Evolutionary conservation across 2,329 filamentous ascomycete genomes (phyloP).

Genomic region (Botryosphaeria agaves): DNA sequence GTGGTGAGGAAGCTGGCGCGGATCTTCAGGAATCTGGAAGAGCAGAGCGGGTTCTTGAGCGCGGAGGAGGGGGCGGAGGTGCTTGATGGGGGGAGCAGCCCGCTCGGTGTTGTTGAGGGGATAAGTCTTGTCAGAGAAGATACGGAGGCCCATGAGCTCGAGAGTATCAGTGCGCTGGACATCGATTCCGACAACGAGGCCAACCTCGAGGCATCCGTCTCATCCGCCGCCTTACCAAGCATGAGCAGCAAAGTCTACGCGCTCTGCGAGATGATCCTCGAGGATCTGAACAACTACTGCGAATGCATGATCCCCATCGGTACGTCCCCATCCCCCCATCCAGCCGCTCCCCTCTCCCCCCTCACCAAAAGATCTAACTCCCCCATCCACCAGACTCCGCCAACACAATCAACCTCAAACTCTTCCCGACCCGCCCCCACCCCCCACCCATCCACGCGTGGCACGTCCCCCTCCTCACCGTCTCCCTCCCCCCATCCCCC

Average conservation of each 20-base stretch:
- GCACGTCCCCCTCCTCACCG: slow-evolving; percentile 72
- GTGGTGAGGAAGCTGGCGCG: slow-evolving; percentile 75
- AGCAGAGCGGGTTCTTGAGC: slow-evolving; percentile 73
- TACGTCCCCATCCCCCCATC: slow-evolving; percentile 25
- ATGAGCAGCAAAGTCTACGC: slow-evolving; percentile 33
- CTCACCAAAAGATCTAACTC: too few species aligned
- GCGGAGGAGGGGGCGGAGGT: slow-evolving; percentile 28
- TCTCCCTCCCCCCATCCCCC: slow-evolving; percentile 29
- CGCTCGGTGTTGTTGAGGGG: slow-evolving; percentile 8
- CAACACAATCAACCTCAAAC: slow-evolving; percentile 91
- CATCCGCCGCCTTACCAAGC: slow-evolving; percentile 17
- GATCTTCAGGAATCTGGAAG: slow-evolving; percentile 78
- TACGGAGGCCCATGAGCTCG: too few species aligned
- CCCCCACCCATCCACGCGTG: slow-evolving; percentile 67
- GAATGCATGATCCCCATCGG: slow-evolving; percentile 97
- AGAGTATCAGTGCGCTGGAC: too few species aligned
- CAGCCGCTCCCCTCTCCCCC: too few species aligned
- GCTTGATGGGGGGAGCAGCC: slow-evolving; percentile 11
- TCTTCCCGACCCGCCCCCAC: slow-evolving; percentile 67
- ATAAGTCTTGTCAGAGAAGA: background rate
- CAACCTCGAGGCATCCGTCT: background rate
- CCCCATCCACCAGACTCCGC: slow-evolving; percentile 55
- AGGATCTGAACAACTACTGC: slow-evolving; percentile 91
- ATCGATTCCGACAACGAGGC: too few species aligned
- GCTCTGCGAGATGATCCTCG: slow-evolving; percentile 72